Evolutionary conservation across 768 basidiomycete species (phyloP).

Genomic region (Phanerodontia chrysosporium): DNA sequence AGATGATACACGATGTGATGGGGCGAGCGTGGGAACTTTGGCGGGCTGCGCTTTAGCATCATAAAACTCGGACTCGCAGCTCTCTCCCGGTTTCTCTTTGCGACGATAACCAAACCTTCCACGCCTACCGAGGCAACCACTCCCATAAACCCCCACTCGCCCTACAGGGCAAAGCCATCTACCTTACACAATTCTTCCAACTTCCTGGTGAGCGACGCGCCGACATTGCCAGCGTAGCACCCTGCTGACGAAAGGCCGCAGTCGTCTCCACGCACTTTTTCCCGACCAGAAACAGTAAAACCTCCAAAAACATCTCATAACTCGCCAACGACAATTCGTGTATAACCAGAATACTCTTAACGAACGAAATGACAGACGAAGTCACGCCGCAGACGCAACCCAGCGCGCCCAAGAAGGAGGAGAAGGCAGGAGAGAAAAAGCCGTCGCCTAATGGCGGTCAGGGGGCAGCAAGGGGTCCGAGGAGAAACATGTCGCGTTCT

Average conservation of each 20-base stretch:
- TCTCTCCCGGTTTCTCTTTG: constrained; percentile 26
- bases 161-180: constrained; percentile 85
- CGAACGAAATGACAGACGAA: constrained; percentile 90
- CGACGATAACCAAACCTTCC: constrained; percentile 45
- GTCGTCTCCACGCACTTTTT: constrained; percentile 17
- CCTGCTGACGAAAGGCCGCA: constrained; percentile 3
- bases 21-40: constrained; percentile 4
- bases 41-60: not conserved
- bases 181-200: constrained; percentile 35
- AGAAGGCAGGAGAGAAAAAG: constrained; percentile 36
- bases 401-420: constrained; percentile 61
- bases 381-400: constrained; percentile 47
- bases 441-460: constrained; percentile 41
- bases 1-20: constrained; percentile 8
- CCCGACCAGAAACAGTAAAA: constrained; percentile 39
- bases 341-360: constrained; percentile 38
- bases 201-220: constrained; percentile 34
- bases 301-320: constrained; percentile 39
- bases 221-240: not conserved
- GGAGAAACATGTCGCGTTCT: constrained; percentile 52
- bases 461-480: constrained; percentile 48
- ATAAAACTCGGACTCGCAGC: constrained; percentile 5
- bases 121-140: constrained; percentile 56
- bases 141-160: constrained; percentile 69
- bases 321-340: constrained; percentile 19